Evolutionary conservation across 257 asterid species (phyloP).

Genomic region (Solanum corneliomulleri): DNA sequence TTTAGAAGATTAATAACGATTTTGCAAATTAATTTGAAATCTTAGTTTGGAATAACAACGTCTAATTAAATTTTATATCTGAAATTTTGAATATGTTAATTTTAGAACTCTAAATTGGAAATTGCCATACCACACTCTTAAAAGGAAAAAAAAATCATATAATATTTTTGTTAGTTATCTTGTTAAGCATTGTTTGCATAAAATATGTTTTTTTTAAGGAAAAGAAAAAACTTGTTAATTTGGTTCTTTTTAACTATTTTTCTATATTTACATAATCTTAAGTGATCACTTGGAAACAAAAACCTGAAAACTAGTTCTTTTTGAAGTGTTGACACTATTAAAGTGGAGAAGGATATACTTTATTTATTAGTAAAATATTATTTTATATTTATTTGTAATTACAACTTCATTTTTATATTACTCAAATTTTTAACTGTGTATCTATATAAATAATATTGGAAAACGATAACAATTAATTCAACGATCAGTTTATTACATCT

Average conservation of each 20-base stretch:
- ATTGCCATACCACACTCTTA: background rate
- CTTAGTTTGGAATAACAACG: background rate
- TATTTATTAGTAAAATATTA: background rate
- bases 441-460: background rate
- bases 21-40: background rate
- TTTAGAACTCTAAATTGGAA: background rate
- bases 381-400: background rate
- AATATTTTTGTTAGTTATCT: background rate
- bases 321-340: background rate
- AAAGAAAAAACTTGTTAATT: background rate
- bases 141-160: background rate
- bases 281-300: background rate
- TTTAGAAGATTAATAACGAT: background rate
- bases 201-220: background rate
- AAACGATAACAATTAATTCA: background rate
- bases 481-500: background rate
- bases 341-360: background rate
- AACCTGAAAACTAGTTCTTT: background rate
- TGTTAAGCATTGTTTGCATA: background rate
- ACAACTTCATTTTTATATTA: background rate
- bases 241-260: background rate
- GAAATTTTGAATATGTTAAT: background rate
- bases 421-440: background rate
- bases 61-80: background rate
- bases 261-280: background rate